Evolutionary conservation across 2,329 filamentous ascomycete species (phyloP).

Genomic region (Botrytis elliptica): DNA sequence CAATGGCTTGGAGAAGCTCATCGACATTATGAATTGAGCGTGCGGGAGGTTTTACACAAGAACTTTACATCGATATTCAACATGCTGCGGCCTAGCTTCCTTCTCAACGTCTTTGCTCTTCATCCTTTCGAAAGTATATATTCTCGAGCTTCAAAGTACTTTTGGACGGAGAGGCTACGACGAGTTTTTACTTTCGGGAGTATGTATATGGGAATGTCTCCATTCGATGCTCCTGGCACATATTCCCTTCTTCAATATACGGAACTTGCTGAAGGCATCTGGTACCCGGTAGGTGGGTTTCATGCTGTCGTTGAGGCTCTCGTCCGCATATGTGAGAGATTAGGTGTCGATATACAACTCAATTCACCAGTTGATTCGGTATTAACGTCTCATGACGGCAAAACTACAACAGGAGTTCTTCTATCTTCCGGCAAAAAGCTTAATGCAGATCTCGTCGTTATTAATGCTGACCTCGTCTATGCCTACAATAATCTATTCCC

Average conservation of each 20-base stretch:
- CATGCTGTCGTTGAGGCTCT: constrained; percentile 63
- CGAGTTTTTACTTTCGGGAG: constrained; percentile 74
- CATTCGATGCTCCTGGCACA: constrained; percentile 72
- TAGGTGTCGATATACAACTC: constrained; percentile 63
- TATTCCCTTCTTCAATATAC: constrained; percentile 74
- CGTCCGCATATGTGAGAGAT: constrained; percentile 58
- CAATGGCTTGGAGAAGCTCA: constrained; percentile 66
- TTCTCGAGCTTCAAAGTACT: constrained; percentile 63
- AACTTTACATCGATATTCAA: constrained; percentile 63
- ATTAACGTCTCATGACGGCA: constrained; percentile 51
- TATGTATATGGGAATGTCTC: constrained; percentile 83
- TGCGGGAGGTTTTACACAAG: constrained; percentile 62
- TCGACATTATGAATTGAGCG: constrained; percentile 66
- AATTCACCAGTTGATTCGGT: constrained; percentile 57
- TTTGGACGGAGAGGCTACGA: constrained; percentile 66
- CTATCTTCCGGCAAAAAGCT: constrained; percentile 58
- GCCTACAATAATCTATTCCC: constrained; percentile 67
- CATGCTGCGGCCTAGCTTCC: constrained; percentile 58
- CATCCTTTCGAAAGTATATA: constrained; percentile 74
- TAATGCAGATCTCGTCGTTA: constrained; percentile 63
- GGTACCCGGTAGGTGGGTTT: constrained; percentile 72
- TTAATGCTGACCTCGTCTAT: constrained; percentile 74
- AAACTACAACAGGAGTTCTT: constrained; percentile 56
- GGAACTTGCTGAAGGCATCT: constrained; percentile 72
- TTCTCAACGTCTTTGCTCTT: constrained; percentile 57